phyloP scores from a whole-genome alignment of 192 early-diverging fungal genomes.

The Coemansia guatemalensis region DNA sequence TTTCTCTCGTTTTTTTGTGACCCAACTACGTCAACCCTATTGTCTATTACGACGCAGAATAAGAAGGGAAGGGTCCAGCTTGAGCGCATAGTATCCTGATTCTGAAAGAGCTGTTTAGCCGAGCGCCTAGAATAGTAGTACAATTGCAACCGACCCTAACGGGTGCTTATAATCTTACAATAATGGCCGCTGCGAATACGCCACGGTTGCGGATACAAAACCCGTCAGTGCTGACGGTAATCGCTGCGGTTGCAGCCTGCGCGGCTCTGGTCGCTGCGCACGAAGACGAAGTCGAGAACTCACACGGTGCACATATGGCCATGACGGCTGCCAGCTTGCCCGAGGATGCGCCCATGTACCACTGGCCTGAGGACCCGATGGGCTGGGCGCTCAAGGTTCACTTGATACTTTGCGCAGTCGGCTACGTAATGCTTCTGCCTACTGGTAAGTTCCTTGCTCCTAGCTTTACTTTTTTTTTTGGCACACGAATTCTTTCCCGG shows the following conservation, averaged over 20 bases:
- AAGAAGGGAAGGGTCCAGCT: too few relatives aligned
- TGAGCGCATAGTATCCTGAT: too few relatives aligned
- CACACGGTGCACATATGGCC: conserved; percentile 6
- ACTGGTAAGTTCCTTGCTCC: conserved; percentile 28
- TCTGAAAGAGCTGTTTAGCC: too few relatives aligned
- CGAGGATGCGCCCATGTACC: conserved; percentile 37
- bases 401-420: conserved; percentile 27
- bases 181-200: background rate
- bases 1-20: too few relatives aligned
- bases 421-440: conserved; percentile 40
- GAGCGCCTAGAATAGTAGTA: too few relatives aligned
- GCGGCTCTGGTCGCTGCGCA: conserved; percentile 13
- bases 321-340: conserved; percentile 18
- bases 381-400: conserved; percentile 45
- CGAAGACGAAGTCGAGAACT: conserved; percentile 11
- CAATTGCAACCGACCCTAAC: too few relatives aligned
- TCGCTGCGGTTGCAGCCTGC: background rate
- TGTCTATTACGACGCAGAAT: too few relatives aligned
- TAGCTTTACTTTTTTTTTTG: too few relatives aligned
- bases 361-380: conserved; percentile 45
- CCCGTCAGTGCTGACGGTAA: background rate
- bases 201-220: background rate
- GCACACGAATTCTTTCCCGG: too few relatives aligned
- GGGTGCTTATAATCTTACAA: background rate
- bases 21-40: too few relatives aligned